Conservation (phyloP, 257 asterid genomes). For the Solanum arcanum region DNA sequence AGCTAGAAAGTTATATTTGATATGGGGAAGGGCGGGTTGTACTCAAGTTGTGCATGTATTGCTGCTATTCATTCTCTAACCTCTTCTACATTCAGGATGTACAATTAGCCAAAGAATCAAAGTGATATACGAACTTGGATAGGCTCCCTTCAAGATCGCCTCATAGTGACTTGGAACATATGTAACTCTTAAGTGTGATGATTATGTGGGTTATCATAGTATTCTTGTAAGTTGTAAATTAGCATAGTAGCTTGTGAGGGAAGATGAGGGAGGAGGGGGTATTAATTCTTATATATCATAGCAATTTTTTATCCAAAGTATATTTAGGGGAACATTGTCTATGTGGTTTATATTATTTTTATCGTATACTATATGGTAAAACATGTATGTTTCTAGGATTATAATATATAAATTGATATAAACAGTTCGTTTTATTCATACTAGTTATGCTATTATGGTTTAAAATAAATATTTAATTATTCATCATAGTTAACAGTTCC, state of each 20-base stretch:
- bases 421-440: too few relatives aligned
- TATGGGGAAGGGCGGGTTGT: neutral
- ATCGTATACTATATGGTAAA: conserved; percentile 38
- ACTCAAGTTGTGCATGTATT: neutral
- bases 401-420: too few relatives aligned
- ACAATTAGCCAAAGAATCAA: conserved; percentile 47
- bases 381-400: neutral
- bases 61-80: neutral
- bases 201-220: conserved; percentile 14
- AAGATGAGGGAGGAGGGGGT: neutral
- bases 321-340: conserved; percentile 16
- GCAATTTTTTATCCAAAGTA: conserved; percentile 12
- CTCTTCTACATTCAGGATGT: conserved; percentile 41
- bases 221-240: conserved; percentile 45
- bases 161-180: conserved; percentile 52
- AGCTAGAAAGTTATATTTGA: neutral
- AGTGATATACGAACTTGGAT: conserved; percentile 29
- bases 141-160: conserved; percentile 59
- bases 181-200: conserved; percentile 31
- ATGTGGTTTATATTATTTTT: conserved; percentile 55
- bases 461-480: neutral
- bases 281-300: neutral
- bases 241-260: conserved; percentile 41
- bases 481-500: too few relatives aligned
- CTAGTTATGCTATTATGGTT: too few relatives aligned